Conservation (phyloP, 2,329 filamentous ascomycete species). For the Fusarium drepaniforme region DNA sequence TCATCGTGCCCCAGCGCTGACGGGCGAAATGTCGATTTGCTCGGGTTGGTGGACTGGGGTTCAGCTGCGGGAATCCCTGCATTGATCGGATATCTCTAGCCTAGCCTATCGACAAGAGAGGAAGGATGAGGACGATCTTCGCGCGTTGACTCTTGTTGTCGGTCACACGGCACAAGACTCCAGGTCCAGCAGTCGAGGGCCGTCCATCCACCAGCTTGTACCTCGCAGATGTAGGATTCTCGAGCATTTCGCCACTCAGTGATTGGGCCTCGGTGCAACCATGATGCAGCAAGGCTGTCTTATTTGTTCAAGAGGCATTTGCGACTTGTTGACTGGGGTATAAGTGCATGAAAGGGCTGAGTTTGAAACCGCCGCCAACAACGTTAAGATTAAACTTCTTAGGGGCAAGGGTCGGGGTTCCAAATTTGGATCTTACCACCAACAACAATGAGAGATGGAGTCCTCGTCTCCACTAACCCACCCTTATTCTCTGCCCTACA, state of each 20-base stretch:
- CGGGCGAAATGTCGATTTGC: conserved; percentile 5
- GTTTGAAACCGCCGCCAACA: conserved; percentile 35
- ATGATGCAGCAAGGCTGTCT: conserved; percentile 17
- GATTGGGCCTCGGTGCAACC: conserved; percentile 11
- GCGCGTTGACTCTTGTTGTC: neutral
- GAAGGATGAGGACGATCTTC: conserved; percentile 36
- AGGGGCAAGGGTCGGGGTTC: conserved; percentile 31
- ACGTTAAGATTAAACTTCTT: conserved; percentile 42
- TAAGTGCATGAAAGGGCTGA: conserved; percentile 19
- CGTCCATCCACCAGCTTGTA: conserved; percentile 1
- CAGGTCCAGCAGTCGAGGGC: conserved; percentile 3
- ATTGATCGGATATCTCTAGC: conserved; percentile 21
- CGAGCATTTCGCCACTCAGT: conserved; percentile 2
- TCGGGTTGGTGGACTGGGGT: conserved; percentile 21
- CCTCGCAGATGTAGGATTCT: conserved; percentile 7
- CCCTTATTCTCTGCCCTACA: conserved; percentile 24
- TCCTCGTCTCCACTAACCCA: conserved; percentile 3
- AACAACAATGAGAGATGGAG: conserved; percentile 9
- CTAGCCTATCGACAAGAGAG: conserved; percentile 18
- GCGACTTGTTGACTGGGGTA: conserved; percentile 6
- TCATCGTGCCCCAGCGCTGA: conserved; percentile 8
- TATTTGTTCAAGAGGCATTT: neutral
- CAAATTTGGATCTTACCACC: conserved; percentile 18
- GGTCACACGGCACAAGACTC: conserved; percentile 26
- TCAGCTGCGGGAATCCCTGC: conserved; percentile 39